Percentiles rank a stretch among this genome's conserved stretches.
Evolutionary conservation across 1,139 yeast genomes (phyloP).

Genomic region (Sugiyamaella xylanicola): DNA sequence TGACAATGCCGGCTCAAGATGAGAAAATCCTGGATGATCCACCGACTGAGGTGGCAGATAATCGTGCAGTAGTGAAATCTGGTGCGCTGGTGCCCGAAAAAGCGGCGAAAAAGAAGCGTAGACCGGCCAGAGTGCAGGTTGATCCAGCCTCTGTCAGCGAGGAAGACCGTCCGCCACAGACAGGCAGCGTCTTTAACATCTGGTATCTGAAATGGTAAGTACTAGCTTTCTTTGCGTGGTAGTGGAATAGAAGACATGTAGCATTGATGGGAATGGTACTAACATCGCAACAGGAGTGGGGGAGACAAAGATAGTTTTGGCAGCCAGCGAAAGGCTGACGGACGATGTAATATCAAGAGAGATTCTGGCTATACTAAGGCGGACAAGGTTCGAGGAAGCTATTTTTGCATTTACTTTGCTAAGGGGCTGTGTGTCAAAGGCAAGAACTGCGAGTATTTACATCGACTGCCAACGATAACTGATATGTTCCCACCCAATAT

Average conservation of each 20-base stretch:
- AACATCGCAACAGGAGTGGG: slow-evolving; percentile 37
- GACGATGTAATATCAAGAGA: slow-evolving; percentile 56
- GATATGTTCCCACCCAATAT: slow-evolving; percentile 60
- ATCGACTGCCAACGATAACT: slow-evolving; percentile 64
- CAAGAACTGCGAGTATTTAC: slow-evolving; percentile 70
- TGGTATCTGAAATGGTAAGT: slow-evolving; percentile 81
- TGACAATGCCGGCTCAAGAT: not conserved
- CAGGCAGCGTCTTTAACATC: slow-evolving; percentile 77
- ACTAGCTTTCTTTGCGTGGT: too few species aligned
- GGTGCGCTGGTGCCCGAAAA: not conserved
- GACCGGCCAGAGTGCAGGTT: slow-evolving; percentile 71
- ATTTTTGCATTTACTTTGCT: slow-evolving; percentile 81
- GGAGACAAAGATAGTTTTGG: slow-evolving; percentile 44
- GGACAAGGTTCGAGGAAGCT: slow-evolving; percentile 49
- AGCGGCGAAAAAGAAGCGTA: slow-evolving; percentile 21
- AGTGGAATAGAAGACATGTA: not conserved
- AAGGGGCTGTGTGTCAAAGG: slow-evolving; percentile 87
- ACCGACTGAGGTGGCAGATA: too few species aligned
- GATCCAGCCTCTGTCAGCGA: slow-evolving; percentile 63
- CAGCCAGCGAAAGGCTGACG: slow-evolving; percentile 50
- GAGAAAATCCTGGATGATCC: too few species aligned
- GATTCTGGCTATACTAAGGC: slow-evolving; percentile 83
- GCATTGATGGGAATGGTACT: not conserved
- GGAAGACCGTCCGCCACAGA: slow-evolving; percentile 73
- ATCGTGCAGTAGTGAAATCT: too few species aligned